These are phyloP conservation scores for Aspergillus amoenus DNA, from an alignment of 2,329 filamentous ascomycete species.

Conservation along the genomic window DNA sequence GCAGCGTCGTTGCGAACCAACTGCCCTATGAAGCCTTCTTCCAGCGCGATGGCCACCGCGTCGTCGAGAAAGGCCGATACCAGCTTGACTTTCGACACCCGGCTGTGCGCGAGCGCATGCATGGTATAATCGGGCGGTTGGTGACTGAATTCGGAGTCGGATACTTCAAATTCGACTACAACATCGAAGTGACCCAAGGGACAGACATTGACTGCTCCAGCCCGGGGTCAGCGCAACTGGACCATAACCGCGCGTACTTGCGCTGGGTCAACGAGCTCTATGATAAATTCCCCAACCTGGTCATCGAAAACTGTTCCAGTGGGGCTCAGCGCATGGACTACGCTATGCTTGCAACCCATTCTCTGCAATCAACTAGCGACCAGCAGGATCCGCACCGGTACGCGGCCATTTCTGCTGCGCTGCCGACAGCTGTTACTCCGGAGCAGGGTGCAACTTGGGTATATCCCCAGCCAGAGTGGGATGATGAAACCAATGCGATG, in stretches of 20 bases:
- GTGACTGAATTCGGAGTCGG: conserved; percentile 29
- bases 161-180: conserved; percentile 42
- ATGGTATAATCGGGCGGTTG: conserved; percentile 23
- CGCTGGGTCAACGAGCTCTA: conserved; percentile 29
- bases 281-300: conserved; percentile 26
- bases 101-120: conserved; percentile 24
- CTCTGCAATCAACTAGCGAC: conserved; percentile 38
- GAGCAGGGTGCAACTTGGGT: conserved; percentile 39
- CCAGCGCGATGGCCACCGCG: conserved; percentile 28
- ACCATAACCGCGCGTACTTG: conserved; percentile 35
- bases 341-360: conserved; percentile 32
- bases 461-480: conserved; percentile 37
- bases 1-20: conserved; percentile 23
- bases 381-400: conserved; percentile 35
- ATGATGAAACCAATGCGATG: conserved; percentile 35
- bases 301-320: conserved; percentile 40
- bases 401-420: conserved; percentile 30
- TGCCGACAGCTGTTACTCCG: conserved; percentile 35
- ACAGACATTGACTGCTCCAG: conserved; percentile 27
- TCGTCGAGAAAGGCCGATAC: conserved; percentile 33
- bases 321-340: conserved; percentile 40
- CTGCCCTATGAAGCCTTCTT: conserved; percentile 36
- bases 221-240: conserved; percentile 27
- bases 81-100: conserved; percentile 37
- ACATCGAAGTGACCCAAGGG: conserved; percentile 36